Percentiles rank a stretch among this genome's conserved stretches.
Conservation (phyloP, 768 basidiomycete species). For the Pisolithus marmoratus region DNA sequence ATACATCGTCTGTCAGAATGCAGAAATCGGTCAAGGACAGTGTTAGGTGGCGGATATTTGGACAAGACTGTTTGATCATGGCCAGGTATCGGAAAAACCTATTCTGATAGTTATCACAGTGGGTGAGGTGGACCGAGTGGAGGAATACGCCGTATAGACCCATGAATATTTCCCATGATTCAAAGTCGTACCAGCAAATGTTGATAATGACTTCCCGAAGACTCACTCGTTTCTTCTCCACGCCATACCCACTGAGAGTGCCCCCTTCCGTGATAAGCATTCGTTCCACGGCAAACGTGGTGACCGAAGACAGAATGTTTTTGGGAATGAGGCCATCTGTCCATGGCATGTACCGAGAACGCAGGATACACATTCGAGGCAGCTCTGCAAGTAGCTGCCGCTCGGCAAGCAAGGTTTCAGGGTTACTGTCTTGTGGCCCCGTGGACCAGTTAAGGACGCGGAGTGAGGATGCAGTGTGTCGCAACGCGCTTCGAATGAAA, state of each 20-base stretch:
- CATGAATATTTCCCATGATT: slow-evolving; percentile 11
- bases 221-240: background rate
- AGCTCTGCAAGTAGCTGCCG: slow-evolving; percentile 6
- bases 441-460: slow-evolving; percentile 17
- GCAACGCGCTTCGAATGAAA: slow-evolving; percentile 14
- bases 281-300: background rate
- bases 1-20: background rate
- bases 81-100: background rate
- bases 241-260: background rate
- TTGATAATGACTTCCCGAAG: slow-evolving; percentile 16
- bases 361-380: slow-evolving; percentile 13
- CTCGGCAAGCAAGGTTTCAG: background rate
- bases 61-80: slow-evolving; percentile 11
- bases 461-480: slow-evolving; percentile 9
- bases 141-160: slow-evolving; percentile 10
- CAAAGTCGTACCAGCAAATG: background rate
- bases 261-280: background rate
- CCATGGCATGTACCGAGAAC: slow-evolving; percentile 5
- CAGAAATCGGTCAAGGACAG: slow-evolving; percentile 5
- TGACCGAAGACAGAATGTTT: slow-evolving; percentile 7
- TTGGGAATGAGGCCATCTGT: slow-evolving; percentile 1
- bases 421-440: no score
- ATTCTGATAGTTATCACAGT: background rate
- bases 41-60: slow-evolving; percentile 13
- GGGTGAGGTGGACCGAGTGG: slow-evolving; percentile 9